Base-by-base conservation (phyloP, 495 filamentous ascomycete species). In the Parathielavia hyrcaniae region DNA sequence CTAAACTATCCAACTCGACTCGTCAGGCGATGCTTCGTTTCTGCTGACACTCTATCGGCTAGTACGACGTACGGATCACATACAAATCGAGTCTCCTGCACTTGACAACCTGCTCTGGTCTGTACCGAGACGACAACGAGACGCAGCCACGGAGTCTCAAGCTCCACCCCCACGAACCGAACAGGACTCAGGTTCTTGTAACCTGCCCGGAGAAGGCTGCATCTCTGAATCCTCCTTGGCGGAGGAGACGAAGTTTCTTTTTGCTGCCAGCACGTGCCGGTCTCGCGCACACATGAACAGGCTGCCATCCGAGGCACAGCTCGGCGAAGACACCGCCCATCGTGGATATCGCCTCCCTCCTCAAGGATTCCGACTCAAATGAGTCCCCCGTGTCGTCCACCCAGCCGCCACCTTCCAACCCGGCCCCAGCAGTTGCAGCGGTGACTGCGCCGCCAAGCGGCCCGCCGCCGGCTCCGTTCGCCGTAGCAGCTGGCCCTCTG, bases 261-360 rank as follows among this genome's bases (percentile, higher is more conserved):
- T 49, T 39, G 20, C 26, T 41, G 14, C 36, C 22, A 20, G n/a
- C 30, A 49, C 53, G 58, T 50, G 64, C 62, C 50, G 16, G 48
- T 50, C 38, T 40, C 39, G 57, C 20, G 23, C 51, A 57, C 61
- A 55, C 57, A 66, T 65, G 64, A 62, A 48, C 51, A 20, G 35
- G 32, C 43, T 51, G 66, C 58, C 64, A 48, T 62, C 63, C 34
- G 51, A 68, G 68, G 68, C 63, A 64, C 44, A 46, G 48, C 53
- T 59, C 55, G 55, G 64, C 60, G 64, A 73, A 30, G 71, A 70
- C 71, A 75, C 83, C 81, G 83, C 74, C 48, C 84, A 90, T 79
- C 82, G 86, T 91, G 88, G 88, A 91, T 90, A 89, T 91, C 86
- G 81, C 85, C 78, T 83, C 84, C 50, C 81, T 91, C 66, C 81